Percentiles rank a stretch among this genome's conserved stretches.
Evolutionary conservation across 345 rosid genomes (phyloP).

Genomic region (Aquilaria yunnanensis): DNA sequence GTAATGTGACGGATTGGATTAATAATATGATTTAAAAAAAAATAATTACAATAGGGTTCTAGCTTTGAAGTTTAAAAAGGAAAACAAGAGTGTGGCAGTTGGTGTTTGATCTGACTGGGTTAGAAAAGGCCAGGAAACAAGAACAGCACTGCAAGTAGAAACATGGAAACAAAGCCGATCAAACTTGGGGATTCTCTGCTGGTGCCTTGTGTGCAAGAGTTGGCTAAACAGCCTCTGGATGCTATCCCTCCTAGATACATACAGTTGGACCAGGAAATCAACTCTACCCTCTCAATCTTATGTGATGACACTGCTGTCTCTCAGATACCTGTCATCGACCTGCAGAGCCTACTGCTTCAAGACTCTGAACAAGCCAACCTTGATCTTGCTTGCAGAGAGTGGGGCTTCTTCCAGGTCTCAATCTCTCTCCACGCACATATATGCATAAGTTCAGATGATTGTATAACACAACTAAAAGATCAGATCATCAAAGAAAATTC

Average conservation of each 20-base stretch:
- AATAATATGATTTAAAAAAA: too few relatives aligned
- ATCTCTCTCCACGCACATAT: not conserved
- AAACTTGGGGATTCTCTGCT: conserved; percentile 11
- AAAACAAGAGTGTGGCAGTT: not conserved
- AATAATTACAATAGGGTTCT: too few relatives aligned
- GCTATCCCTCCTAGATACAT: too few relatives aligned
- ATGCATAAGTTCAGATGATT: too few relatives aligned
- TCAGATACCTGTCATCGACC: conserved; percentile 34
- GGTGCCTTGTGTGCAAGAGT: conserved; percentile 12
- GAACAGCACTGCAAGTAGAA: not conserved
- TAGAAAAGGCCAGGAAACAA: too few relatives aligned
- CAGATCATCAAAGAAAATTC: too few relatives aligned
- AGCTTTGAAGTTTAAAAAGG: not conserved
- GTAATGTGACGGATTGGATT: too few relatives aligned
- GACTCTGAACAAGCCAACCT: conserved; percentile 35
- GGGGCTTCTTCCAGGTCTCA: conserved; percentile 30
- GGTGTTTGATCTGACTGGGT: too few relatives aligned
- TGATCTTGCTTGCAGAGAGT: conserved; percentile 33
- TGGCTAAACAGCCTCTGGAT: too few relatives aligned
- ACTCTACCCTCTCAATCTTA: too few relatives aligned
- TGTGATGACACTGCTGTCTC: not conserved
- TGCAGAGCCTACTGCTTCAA: conserved; percentile 24
- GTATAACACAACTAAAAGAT: too few relatives aligned
- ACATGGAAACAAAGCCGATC: conserved; percentile 17
- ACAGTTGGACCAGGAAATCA: too few relatives aligned